Conservation (phyloP, 1,139 yeast species). For the Debaryomycetaceae sp. region DNA sequence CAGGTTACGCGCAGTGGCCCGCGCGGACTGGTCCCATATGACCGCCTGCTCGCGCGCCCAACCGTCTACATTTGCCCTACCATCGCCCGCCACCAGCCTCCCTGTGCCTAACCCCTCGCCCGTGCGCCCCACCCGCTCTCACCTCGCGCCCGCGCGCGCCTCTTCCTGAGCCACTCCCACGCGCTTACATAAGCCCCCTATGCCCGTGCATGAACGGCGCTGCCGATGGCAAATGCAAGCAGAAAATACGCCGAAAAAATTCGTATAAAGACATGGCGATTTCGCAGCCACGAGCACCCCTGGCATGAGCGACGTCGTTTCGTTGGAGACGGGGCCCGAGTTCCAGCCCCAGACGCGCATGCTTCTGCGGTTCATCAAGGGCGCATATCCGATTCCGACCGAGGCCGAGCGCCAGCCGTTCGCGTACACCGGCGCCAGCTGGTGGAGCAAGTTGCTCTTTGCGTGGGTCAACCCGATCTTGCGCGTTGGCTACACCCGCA, state of each 20-base stretch:
- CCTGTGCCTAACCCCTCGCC: too few species aligned
- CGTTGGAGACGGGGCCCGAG: constrained; percentile 6
- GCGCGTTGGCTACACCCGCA: constrained; percentile 41
- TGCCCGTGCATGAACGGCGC: neutral
- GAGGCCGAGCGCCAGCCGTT: constrained; percentile 29
- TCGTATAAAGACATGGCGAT: too few species aligned
- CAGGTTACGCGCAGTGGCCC: too few species aligned
- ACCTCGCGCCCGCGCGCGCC: too few species aligned
- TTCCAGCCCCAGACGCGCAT: constrained; percentile 7
- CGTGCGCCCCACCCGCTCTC: too few species aligned
- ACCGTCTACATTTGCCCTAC: too few species aligned
- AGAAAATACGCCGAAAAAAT: too few species aligned
- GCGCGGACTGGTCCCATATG: too few species aligned
- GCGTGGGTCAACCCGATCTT: constrained; percentile 41
- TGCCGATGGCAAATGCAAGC: constrained; percentile 1
- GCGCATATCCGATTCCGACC: constrained; percentile 19
- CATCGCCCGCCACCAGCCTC: too few species aligned
- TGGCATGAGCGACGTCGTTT: constrained; percentile 3
- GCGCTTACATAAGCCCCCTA: too few species aligned
- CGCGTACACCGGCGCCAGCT: constrained; percentile 22
- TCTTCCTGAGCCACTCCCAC: too few species aligned
- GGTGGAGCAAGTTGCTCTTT: constrained; percentile 29
- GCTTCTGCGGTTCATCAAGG: constrained; percentile 5
- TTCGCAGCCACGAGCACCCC: neutral
- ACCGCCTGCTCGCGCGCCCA: too few species aligned